Percentiles rank a stretch among this genome's conserved stretches.
These are phyloP conservation scores for Perilla frutescens DNA, from an alignment of 257 asterid species.

Conservation along the genomic window DNA sequence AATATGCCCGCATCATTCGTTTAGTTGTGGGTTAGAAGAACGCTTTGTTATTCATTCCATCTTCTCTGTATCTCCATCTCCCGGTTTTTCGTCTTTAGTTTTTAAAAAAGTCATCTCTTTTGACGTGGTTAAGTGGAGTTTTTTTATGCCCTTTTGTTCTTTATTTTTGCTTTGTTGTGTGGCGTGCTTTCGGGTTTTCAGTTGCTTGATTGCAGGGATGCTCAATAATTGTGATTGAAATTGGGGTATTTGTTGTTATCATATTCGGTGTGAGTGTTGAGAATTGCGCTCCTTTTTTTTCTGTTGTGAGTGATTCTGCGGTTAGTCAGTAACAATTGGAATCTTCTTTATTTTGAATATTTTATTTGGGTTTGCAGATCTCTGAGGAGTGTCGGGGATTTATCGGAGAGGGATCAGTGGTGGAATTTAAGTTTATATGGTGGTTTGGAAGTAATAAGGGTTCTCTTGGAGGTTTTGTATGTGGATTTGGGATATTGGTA, in stretches of 20 bases:
- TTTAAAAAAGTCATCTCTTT: constrained; percentile 10
- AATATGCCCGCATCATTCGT: background rate
- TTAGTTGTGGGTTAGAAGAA: constrained; percentile 23
- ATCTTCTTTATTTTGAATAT: constrained; percentile 14
- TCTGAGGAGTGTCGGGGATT: constrained; percentile 30
- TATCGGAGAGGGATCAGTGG: constrained; percentile 32
- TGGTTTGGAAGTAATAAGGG: constrained; percentile 35
- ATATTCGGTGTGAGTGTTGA: constrained; percentile 36
- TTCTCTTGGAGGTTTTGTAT: constrained; percentile 26
- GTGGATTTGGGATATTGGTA: constrained; percentile 25
- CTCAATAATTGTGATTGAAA: constrained; percentile 36
- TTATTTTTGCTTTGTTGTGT: constrained; percentile 15
- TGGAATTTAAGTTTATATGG: constrained; percentile 28
- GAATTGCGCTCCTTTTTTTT: constrained; percentile 3
- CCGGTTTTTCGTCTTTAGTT: constrained; percentile 23
- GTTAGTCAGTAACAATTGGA: constrained; percentile 46
- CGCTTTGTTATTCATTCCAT: constrained; percentile 13
- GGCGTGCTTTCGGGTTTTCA: constrained; percentile 24
- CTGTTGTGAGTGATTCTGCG: constrained; percentile 37
- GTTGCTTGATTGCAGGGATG: constrained; percentile 43
- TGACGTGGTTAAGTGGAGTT: constrained; percentile 32
- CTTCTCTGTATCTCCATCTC: constrained; percentile 13
- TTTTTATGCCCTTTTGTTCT: constrained; percentile 21
- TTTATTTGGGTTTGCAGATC: constrained; percentile 41
- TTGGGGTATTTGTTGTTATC: constrained; percentile 27